Percentiles rank a stretch among this genome's conserved stretches.
phyloP scores from a whole-genome alignment of 768 basidiomycete genomes.

The Kondoa subrosea region DNA sequence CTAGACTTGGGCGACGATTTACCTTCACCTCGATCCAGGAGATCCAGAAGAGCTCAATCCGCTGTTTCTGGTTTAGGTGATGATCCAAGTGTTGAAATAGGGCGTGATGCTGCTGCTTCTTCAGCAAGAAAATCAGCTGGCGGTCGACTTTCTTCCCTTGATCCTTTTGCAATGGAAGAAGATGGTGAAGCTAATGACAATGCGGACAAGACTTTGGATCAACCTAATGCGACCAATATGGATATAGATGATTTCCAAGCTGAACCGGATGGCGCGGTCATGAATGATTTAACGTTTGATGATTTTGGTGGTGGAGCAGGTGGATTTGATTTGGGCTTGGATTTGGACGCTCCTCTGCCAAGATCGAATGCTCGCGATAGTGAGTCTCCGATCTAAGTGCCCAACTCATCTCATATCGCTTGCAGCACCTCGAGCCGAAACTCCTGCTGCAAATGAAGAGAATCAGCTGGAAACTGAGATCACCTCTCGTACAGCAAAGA shows the following conservation, averaged over 20 bases:
- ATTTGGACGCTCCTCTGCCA: not conserved
- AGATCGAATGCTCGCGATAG: not conserved
- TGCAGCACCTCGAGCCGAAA: not conserved
- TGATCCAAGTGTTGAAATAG: conserved; percentile 12
- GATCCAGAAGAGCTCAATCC: conserved; percentile 22
- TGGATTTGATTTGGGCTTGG: conserved; percentile 1
- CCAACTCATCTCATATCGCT: not conserved
- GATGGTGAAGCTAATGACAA: not conserved
- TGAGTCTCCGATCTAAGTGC: not conserved
- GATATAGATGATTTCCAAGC: not conserved
- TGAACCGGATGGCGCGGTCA: not conserved
- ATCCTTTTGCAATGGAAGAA: not conserved
- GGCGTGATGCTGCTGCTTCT: conserved; percentile 1
- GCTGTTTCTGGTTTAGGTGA: not conserved
- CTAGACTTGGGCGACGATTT: conserved; percentile 44
- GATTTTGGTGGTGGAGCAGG: not conserved
- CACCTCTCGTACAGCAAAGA: conserved; percentile 17
- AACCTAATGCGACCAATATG: not conserved
- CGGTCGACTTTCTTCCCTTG: not conserved
- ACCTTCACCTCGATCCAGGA: conserved; percentile 13
- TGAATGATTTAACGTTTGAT: not conserved
- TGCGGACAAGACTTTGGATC: not conserved
- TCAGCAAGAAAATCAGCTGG: not conserved
- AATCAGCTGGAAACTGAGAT: conserved; percentile 11
- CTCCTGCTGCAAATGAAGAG: not conserved